phyloP scores from a whole-genome alignment of 2,329 filamentous ascomycete genomes.

The Aspergillus sp. region DNA sequence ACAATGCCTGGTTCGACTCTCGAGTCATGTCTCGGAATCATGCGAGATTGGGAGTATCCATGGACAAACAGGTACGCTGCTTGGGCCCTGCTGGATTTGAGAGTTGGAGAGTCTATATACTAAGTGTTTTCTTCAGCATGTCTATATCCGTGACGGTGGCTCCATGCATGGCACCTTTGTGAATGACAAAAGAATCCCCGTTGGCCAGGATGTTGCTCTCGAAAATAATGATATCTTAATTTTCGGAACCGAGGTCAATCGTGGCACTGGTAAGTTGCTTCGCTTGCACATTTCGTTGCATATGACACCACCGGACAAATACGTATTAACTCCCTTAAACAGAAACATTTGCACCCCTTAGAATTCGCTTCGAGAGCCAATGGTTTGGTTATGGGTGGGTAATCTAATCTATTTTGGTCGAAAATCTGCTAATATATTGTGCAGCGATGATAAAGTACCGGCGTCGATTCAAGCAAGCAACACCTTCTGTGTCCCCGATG shows the following conservation, averaged over 20 bases:
- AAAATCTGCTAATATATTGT: background rate
- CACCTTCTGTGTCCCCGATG: constrained; percentile 38
- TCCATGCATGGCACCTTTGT: constrained; percentile 61
- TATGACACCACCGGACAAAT: background rate
- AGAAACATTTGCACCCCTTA: constrained; percentile 30
- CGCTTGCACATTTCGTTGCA: no score
- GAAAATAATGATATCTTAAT: constrained; percentile 30
- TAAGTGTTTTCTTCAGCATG: constrained; percentile 17
- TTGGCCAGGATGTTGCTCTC: constrained; percentile 35
- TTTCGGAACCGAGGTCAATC: constrained; percentile 48
- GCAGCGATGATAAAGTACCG: constrained; percentile 2
- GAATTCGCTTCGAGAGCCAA: constrained; percentile 22
- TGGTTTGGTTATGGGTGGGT: constrained; percentile 23
- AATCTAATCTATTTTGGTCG: background rate
- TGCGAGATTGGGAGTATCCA: constrained; percentile 30
- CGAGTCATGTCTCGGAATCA: constrained; percentile 45
- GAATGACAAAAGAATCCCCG: constrained; percentile 42
- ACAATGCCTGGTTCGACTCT: constrained; percentile 44
- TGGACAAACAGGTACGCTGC: constrained; percentile 22
- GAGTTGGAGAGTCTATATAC: background rate
- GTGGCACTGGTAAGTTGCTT: constrained; percentile 37
- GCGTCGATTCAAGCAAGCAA: constrained; percentile 22
- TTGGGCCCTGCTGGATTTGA: background rate
- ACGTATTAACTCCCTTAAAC: background rate
- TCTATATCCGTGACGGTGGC: constrained; percentile 50